Evolutionary conservation across 164 flowering plant genomes (phyloP).

Genomic region (Magnolia sinica): DNA sequence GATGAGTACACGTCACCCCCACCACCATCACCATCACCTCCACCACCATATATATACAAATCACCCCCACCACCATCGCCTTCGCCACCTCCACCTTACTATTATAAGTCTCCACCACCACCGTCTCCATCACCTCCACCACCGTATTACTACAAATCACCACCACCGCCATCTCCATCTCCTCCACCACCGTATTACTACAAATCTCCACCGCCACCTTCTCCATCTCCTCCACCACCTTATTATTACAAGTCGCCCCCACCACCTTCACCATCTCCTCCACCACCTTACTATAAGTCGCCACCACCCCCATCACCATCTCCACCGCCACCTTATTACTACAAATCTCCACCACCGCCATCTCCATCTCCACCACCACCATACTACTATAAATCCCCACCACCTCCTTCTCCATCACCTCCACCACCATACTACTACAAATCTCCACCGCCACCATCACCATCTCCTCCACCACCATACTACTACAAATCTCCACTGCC

Average conservation of each 20-base stretch:
- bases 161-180: constrained; percentile 20
- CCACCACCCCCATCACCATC: too few species aligned
- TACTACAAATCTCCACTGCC: constrained; percentile 23
- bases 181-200: constrained; percentile 18
- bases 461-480: constrained; percentile 29
- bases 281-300: too few species aligned
- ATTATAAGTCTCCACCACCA: constrained; percentile 25
- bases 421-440: constrained; percentile 38
- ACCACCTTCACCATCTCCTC: too few species aligned
- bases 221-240: too few species aligned
- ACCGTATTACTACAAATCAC: constrained; percentile 33
- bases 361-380: constrained; percentile 22
- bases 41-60: constrained; percentile 17
- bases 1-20: constrained; percentile 16
- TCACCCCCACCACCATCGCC: constrained; percentile 38
- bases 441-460: constrained; percentile 24
- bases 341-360: constrained; percentile 24
- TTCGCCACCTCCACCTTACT: constrained; percentile 17
- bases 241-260: too few species aligned
- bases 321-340: not conserved
- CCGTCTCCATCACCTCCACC: constrained; percentile 24
- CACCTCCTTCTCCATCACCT: constrained; percentile 24
- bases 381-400: constrained; percentile 22
- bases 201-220: constrained; percentile 14
- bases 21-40: constrained; percentile 29